These are phyloP conservation scores for Botrytis hyacinthi DNA, from an alignment of 2,329 filamentous ascomycete species.

Conservation along the genomic window DNA sequence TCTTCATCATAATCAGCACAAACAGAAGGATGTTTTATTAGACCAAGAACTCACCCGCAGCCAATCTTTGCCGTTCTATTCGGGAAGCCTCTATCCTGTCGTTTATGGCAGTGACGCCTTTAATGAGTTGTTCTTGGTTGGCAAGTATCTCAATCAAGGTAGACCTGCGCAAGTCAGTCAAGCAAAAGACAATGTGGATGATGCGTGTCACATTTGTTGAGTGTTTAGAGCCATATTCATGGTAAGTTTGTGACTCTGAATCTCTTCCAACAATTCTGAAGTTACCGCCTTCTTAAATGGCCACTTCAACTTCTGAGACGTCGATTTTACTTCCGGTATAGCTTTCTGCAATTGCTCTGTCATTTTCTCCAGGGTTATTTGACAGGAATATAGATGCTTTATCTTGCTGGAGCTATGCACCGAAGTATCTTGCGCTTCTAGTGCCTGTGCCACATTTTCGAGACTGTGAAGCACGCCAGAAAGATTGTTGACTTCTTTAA, in stretches of 20 bases:
- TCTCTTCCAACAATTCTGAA: conserved; percentile 21
- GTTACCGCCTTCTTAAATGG: conserved; percentile 20
- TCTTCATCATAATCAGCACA: conserved; percentile 7
- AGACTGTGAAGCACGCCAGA: conserved; percentile 21
- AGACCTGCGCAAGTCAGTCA: conserved; percentile 4
- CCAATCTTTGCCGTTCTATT: neutral
- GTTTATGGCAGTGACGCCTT: neutral
- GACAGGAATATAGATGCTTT: conserved; percentile 25
- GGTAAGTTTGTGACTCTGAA: conserved; percentile 26
- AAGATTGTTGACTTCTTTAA: conserved; percentile 22
- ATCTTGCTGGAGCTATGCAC: conserved; percentile 3
- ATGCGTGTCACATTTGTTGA: conserved; percentile 19
- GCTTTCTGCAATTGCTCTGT: conserved; percentile 14
- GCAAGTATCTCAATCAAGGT: neutral
- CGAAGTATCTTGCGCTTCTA: neutral
- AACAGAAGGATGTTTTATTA: neutral
- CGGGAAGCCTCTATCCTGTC: neutral
- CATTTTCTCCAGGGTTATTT: conserved; percentile 22
- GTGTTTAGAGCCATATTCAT: conserved; percentile 26
- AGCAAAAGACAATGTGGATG: neutral
- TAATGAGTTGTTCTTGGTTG: neutral
- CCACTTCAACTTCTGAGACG: conserved; percentile 23
- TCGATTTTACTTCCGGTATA: neutral
- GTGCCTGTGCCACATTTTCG: neutral
- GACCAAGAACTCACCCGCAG: neutral